Evolutionary conservation across 2,329 filamentous ascomycete species (phyloP), one percentile per base, ranked within the genome.

Genomic region (Penicillium sp.): DNA sequence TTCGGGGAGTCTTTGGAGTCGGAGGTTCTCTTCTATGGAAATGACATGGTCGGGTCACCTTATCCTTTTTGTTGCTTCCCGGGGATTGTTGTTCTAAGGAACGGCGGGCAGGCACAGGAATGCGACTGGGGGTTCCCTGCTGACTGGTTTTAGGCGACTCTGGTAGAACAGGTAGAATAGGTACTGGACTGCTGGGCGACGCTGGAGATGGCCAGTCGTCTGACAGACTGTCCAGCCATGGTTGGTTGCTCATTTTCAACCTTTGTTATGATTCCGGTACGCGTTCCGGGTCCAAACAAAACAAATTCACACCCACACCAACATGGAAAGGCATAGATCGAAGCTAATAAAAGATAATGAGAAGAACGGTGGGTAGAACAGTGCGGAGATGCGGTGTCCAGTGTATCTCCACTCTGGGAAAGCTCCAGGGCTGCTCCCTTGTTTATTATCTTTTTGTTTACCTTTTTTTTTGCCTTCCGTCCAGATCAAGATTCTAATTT

Each of bases 181-280:
- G 68, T 21, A 52, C 53, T 10, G 69, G 70, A 40, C 66, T 72
- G 46, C 69, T 72, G 19, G 75, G 75, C 21, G 74, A 73, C 34
- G 61, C 67, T 57, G 70, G 74, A 55, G 73, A 73, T 8, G 72
- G 68, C 76, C 76, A 78, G 67, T 78, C 76, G 59, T 78, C 76
- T 16, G 73, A 74, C 13, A 78, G 72, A 50, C 69, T 74, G 58
- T 77, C 74, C 45, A 78, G 73, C 76, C 76, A 78, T 68, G 75
- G 76, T 65, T 74, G 69, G 54, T 62, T 60, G 59, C 66, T 64
- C 71, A 73, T 73, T 61, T 63, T 70, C 57, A 33, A 33, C 31
- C 50, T 59, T 21, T 21, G 19, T 21, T 66, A 50, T 60, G 55
- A 63, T 65, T 54, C 50, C 39, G 50, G 38, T 55, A 55, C 27